phyloP scores from a whole-genome alignment of 2,329 filamentous ascomycete genomes.

The Tolypocladium tundrense region DNA sequence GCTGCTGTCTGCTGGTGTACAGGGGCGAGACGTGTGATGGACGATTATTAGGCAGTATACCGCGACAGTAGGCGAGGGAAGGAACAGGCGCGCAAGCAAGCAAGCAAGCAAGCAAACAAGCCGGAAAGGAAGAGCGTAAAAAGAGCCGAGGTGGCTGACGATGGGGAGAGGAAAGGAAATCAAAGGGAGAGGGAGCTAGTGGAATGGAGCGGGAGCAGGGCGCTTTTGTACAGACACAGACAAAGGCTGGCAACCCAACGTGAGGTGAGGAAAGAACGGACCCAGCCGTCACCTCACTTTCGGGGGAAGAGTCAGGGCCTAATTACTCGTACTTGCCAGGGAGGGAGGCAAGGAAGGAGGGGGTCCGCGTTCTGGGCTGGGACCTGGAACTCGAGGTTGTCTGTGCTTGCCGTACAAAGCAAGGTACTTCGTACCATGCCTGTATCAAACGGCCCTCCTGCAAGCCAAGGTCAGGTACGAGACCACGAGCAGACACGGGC shows the following conservation, averaged over 20 bases:
- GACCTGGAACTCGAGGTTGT: not conserved
- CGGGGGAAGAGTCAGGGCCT: constrained; percentile 5
- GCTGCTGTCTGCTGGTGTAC: not conserved
- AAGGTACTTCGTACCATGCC: not conserved
- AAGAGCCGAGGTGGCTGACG: constrained; percentile 3
- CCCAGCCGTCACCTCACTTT: constrained; percentile 1
- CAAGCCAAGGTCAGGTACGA: not conserved
- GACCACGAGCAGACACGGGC: not conserved
- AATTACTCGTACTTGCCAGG: constrained; percentile 3
- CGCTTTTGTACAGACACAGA: constrained; percentile 8
- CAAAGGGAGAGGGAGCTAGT: constrained; percentile 4
- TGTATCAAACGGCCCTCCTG: not conserved
- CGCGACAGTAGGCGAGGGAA: not conserved
- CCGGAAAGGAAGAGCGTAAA: not conserved
- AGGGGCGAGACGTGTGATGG: not conserved
- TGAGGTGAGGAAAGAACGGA: constrained; percentile 3
- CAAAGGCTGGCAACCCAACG: not conserved
- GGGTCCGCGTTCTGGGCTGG: not conserved
- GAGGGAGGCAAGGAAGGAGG: constrained; percentile 2
- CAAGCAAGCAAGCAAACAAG: constrained; percentile 1
- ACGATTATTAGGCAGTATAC: not conserved
- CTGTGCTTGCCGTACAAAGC: not conserved
- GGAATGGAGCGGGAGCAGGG: constrained; percentile 7
- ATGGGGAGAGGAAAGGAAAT: constrained; percentile 2
- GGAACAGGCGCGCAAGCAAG: not conserved